These are phyloP conservation scores for Phytophthora cactorum DNA, from an alignment of 352 stramenopile genomes.

Conservation along the genomic window DNA sequence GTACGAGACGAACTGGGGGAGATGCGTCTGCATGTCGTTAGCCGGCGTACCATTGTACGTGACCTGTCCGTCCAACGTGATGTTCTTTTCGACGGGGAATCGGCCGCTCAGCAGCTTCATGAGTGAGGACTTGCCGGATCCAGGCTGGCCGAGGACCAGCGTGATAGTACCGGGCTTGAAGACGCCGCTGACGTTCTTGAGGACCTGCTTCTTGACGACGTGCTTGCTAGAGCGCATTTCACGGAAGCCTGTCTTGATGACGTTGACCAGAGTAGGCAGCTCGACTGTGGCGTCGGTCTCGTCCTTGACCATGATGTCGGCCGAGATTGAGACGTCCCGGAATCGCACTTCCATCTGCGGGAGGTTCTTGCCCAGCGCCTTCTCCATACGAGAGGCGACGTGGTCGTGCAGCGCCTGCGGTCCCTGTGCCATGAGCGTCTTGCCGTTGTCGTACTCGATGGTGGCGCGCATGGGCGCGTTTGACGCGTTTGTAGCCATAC, in stretches of 20 bases:
- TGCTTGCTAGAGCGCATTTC: constrained; percentile 33
- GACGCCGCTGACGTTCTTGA: constrained; percentile 19
- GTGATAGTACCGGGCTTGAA: constrained; percentile 18
- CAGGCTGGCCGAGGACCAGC: constrained; percentile 16
- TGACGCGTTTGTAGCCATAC: not conserved
- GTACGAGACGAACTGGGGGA: constrained; percentile 48
- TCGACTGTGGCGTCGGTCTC: constrained; percentile 19
- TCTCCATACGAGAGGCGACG: constrained; percentile 32
- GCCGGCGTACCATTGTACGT: constrained; percentile 44
- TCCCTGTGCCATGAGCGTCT: constrained; percentile 42
- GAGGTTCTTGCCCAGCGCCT: constrained; percentile 30
- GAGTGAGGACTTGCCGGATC: constrained; percentile 18
- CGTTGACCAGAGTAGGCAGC: constrained; percentile 25
- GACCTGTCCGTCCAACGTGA: constrained; percentile 41
- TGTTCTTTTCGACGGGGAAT: constrained; percentile 38
- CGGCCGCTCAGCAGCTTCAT: constrained; percentile 27
- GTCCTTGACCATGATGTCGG: constrained; percentile 32
- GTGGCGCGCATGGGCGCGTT: not conserved
- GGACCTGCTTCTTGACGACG: constrained; percentile 32
- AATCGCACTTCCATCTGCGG: constrained; percentile 59
- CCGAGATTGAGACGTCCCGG: constrained; percentile 40
- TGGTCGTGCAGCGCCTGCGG: constrained; percentile 42
- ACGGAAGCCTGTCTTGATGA: constrained; percentile 17
- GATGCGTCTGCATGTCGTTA: not conserved
- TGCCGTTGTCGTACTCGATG: constrained; percentile 24